A percentile compares a stretch with the other conserved stretches of the same genome.
Conservation (phyloP, 2,329 filamentous ascomycete genomes). For the Penicillium hesseltinei region DNA sequence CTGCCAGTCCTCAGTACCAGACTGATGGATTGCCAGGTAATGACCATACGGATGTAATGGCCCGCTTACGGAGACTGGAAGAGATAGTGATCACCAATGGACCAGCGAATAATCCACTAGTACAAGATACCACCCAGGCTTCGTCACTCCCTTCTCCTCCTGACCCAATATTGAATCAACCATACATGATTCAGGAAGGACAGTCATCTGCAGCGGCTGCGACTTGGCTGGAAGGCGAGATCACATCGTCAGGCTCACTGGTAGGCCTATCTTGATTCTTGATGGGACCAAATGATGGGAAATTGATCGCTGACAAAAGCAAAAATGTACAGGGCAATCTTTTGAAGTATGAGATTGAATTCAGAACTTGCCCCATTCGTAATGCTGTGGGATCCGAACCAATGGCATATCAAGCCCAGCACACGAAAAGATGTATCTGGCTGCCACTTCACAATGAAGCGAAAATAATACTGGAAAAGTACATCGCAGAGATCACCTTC, state of each 20-base stretch:
- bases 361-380: slow-evolving; percentile 14
- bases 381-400: background rate
- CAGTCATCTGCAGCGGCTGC: slow-evolving; percentile 6
- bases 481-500: slow-evolving; percentile 31
- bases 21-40: background rate
- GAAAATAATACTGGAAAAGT: slow-evolving; percentile 33
- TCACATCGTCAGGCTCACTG: slow-evolving; percentile 10
- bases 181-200: background rate
- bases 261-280: slow-evolving; percentile 6
- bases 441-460: slow-evolving; percentile 37
- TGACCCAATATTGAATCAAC: background rate
- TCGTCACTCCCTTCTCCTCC: slow-evolving; percentile 1
- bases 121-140: background rate
- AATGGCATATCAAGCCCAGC: background rate
- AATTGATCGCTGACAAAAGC: background rate
- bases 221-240: slow-evolving; percentile 18
- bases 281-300: background rate
- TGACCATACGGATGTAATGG: slow-evolving; percentile 12
- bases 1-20: background rate
- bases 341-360: slow-evolving; percentile 10
- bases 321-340: background rate
- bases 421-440: slow-evolving; percentile 29
- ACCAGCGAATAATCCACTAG: background rate
- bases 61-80: slow-evolving; percentile 16
- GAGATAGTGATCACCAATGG: slow-evolving; percentile 16